A percentile compares a stretch with the other conserved stretches of the same genome.
Conservation (phyloP, 805 yeast species). For the Candida rishiriensis region DNA sequence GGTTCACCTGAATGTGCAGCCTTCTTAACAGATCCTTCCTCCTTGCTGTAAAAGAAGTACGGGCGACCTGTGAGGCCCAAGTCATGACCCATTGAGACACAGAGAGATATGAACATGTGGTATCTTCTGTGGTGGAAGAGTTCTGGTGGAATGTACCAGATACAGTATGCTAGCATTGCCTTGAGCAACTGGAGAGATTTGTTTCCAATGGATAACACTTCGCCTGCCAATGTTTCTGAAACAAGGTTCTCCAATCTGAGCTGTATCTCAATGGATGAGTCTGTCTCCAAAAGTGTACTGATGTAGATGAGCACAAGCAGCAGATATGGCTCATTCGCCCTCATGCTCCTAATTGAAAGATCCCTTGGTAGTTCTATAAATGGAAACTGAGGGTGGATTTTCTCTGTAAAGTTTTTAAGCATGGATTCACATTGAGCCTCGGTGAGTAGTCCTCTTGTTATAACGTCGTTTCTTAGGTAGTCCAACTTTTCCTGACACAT, state of each 20-base stretch:
- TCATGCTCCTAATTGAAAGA: conserved; percentile 42
- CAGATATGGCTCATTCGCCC: conserved; percentile 52
- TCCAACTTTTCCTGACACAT: conserved; percentile 26
- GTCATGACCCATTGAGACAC: conserved; percentile 69
- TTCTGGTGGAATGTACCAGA: conserved; percentile 86
- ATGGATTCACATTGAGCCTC: conserved; percentile 55
- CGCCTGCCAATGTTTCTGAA: conserved; percentile 45
- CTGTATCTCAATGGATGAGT: conserved; percentile 35
- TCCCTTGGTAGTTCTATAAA: conserved; percentile 49
- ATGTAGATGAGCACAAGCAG: conserved; percentile 63
- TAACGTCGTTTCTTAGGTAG: conserved; percentile 39
- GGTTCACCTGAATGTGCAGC: conserved; percentile 37
- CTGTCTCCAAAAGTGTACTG: conserved; percentile 40
- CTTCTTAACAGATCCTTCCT: conserved; percentile 37
- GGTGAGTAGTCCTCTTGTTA: conserved; percentile 54
- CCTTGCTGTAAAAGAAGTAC: conserved; percentile 36
- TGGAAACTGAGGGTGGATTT: conserved; percentile 48
- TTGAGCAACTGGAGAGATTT: conserved; percentile 67
- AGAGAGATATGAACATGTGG: conserved; percentile 61
- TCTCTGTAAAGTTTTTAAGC: conserved; percentile 43
- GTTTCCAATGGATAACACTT: conserved; percentile 63
- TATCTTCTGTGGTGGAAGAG: conserved; percentile 74
- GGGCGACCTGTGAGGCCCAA: conserved; percentile 63
- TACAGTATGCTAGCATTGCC: conserved; percentile 52
- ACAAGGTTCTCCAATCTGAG: conserved; percentile 51